Base-by-base conservation (phyloP, 2,329 filamentous ascomycete genomes). In the Huntiella abstrusa region DNA sequence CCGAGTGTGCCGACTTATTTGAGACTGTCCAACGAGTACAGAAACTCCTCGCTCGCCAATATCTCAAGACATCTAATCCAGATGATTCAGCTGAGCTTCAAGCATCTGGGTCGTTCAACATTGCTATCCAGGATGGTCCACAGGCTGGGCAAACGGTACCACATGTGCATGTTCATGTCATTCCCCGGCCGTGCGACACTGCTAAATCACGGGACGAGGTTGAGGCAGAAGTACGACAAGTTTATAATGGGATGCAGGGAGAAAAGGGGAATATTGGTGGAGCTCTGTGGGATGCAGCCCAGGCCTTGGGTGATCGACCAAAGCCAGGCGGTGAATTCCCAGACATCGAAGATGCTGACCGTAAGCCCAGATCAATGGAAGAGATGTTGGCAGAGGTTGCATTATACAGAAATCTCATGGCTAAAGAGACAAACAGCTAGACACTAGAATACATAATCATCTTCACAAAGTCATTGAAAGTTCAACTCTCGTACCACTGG, bases 141-240 rank as follows among this genome's bases (percentile, higher is more conserved):
- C 84, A 86, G 50, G 85, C 91, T 1, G 91, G 91, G 0, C 91
- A 98, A 70, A 94, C 85, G 48, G 88, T 98, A 39, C 70, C 84
- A 6, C 91, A 98, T 63, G 77, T 95, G 11, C 91, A 98, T 63
- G 82, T 86, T 19, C 91, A 98, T 64, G 73, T 95, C 42, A 88
- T 95, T 46, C 87, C 87, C 15, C 67, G 87, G 33, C 66, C 64
- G 49, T 71, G 77, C 35, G 69, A 76, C 58, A 3, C 28, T 16
- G 36, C 12, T 3, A 49, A 49, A 19, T 69, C 59, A 58, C 65
- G 55, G 32, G 61, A 62, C 52, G 53, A 57, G 50, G 45, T 58
- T 59, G 4, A 57, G 52, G 68, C 72, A 8, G 68, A 73, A 42
- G 6, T 51, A 5, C 87, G 94, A 61, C 75, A 73, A 50, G 72